Evolutionary conservation across 1,139 yeast species (phyloP), one percentile per base, ranked within the genome.

Genomic region (Spathaspora sp.): DNA sequence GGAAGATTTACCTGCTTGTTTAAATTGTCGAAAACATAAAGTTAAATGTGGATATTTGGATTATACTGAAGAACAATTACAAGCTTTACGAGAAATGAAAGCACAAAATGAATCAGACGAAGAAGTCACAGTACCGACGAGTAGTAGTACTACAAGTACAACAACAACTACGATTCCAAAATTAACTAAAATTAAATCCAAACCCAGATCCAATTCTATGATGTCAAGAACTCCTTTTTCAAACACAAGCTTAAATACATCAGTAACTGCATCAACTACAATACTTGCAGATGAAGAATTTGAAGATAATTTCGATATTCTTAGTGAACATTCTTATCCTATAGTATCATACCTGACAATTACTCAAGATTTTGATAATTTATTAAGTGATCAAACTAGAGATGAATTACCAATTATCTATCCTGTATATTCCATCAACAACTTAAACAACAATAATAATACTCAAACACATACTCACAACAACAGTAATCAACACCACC

Each of bases 11-110:
- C 79, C 79, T 1, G 61, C 65, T 34, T 74, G 79, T 50, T 42
- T 57, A 43, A 73, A 73, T 52, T 74, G 79, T 58, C 55, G 71
- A 39, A 72, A 72, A 47, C 77, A 72, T 51, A 68, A 70, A 43
- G 70, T 65, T 4, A 61, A 61, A 46, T 74, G 78, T 59, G 76
- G 72, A 1, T 74, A 72, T 51, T 60, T 72, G 41, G 69, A 67
- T 45, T 70, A 65, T 47, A 55, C 70, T 1, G 64, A 61, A 40
- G 70, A 64, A 16, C 72, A 70, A 51, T 50, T 73, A 8, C 60
- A 62, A 11, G 73, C 64, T 44, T 53, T 72, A 17, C 58, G 56
- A 42, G 51, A 53, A 37, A 56, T 63, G 16, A 65, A 61, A 42
- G 56, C 51, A 10, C 43, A 43, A 45, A 45, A 42, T 44, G 42